Evolutionary conservation across 257 asterid species (phyloP).

Genomic region (Schizonepeta tenuifolia): DNA sequence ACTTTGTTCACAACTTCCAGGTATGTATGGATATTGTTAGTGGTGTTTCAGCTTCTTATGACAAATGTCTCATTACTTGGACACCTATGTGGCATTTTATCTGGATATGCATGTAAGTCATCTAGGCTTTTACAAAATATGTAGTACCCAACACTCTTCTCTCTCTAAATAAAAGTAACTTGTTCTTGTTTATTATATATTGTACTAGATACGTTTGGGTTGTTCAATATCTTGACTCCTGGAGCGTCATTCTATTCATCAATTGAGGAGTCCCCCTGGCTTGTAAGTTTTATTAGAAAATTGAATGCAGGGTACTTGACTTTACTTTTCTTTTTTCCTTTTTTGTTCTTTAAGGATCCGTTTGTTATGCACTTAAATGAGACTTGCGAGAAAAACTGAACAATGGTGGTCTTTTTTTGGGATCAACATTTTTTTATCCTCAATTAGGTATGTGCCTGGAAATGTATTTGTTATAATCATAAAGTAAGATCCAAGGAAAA

Average conservation of each 20-base stretch:
- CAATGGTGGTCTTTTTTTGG: too few species aligned
- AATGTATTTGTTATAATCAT: not conserved
- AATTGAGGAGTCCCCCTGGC: conserved; percentile 57
- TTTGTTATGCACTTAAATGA: not conserved
- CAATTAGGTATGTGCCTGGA: not conserved
- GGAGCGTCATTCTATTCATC: conserved; percentile 62
- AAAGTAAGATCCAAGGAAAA: not conserved
- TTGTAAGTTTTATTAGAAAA: conserved; percentile 44
- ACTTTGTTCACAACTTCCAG: conserved; percentile 37
- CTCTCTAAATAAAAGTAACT: conserved; percentile 7
- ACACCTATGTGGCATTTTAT: conserved; percentile 80
- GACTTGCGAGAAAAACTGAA: too few species aligned
- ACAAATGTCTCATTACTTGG: conserved; percentile 84
- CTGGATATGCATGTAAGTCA: conserved; percentile 83
- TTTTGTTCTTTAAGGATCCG: not conserved
- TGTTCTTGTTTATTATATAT: conserved; percentile 26
- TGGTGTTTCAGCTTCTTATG: conserved; percentile 87
- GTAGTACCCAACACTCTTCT: not conserved
- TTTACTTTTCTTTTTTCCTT: not conserved
- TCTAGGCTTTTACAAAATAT: conserved; percentile 25
- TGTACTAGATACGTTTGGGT: conserved; percentile 52
- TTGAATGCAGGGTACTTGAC: conserved; percentile 10
- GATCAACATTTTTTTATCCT: not conserved
- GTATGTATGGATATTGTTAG: conserved; percentile 87
- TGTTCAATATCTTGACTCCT: conserved; percentile 53